phyloP scores from a whole-genome alignment of 2,329 filamentous ascomycete species.

The Boeremia lycopersici region DNA sequence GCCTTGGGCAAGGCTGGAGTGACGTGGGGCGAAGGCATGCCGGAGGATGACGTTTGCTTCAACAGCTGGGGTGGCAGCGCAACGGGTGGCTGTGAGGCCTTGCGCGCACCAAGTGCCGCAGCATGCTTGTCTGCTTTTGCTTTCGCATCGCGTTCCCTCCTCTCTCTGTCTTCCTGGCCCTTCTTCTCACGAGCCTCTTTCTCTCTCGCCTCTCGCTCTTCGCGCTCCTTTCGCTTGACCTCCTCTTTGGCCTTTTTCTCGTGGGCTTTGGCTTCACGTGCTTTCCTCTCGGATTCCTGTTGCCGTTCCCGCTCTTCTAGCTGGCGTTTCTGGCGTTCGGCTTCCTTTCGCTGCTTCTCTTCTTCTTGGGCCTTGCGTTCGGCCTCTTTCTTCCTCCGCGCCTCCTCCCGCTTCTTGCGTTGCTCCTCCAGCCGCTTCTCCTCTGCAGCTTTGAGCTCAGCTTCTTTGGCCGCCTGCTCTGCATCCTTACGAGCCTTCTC shows the following conservation, averaged over 20 bases:
- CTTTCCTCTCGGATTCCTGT: slow-evolving; percentile 83
- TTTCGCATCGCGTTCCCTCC: slow-evolving; percentile 66
- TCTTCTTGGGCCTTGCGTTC: slow-evolving; percentile 91
- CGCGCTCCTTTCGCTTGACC: slow-evolving; percentile 77
- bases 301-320: slow-evolving; percentile 87
- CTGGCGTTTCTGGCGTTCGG: slow-evolving; percentile 77
- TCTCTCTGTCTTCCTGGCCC: slow-evolving; percentile 62
- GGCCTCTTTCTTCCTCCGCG: slow-evolving; percentile 86
- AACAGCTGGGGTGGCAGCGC: slow-evolving; percentile 60
- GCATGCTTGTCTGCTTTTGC: slow-evolving; percentile 49
- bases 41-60: slow-evolving; percentile 57
- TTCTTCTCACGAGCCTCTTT: slow-evolving; percentile 75
- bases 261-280: slow-evolving; percentile 76
- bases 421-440: slow-evolving; percentile 81
- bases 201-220: slow-evolving; percentile 67
- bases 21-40: slow-evolving; percentile 78
- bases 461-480: slow-evolving; percentile 87
- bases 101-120: slow-evolving; percentile 33
- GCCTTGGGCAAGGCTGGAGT: slow-evolving; percentile 84
- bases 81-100: slow-evolving; percentile 51
- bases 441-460: slow-evolving; percentile 75
- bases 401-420: slow-evolving; percentile 82
- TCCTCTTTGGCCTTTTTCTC: slow-evolving; percentile 79
- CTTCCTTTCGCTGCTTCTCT: slow-evolving; percentile 81
- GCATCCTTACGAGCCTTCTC: slow-evolving; percentile 87